Base-by-base conservation (phyloP, 352 stramenopile species). In the Pythium rhizo-oryzae region DNA sequence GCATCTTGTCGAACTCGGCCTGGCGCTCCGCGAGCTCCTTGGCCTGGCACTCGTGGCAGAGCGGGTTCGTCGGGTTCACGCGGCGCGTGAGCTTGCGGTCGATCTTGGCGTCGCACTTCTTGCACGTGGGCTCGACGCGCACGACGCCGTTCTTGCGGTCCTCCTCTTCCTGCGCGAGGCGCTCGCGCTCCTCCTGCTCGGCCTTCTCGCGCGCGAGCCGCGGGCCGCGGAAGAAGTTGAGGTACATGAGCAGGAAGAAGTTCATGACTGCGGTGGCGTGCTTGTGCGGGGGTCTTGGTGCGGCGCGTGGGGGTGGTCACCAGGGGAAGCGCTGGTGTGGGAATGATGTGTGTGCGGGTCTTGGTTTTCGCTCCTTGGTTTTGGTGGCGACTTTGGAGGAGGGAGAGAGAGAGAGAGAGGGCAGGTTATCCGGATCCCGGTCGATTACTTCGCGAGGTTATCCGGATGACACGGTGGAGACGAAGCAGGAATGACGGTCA, bases 241-340 rank as follows among this genome's bases (percentile, higher is more conserved):
- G 73, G 72, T 93, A 93, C 68, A 93, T 75, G 65, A 92, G 78
- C 33, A 93, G 71, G 43, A 93, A 67, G 63, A 80, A 88, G 77
- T 93, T 93, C 85, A 93, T 93, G 24, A 57, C 58, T 37, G 30
- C 28, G 41, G 1, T 1, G 21, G 13, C 28, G 28, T 33, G 28
- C 28, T 28, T 7, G 23, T 37, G n/a, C 35, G 18, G 33, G 0
- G n/a, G 12, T 16, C 37, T 37, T 35, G 35, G 35, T n/a, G 49
- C 11, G 24, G 6, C 23, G 11, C 8, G 12, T 3, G 11, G 2
- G n/a, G 46, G 8, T 58, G 52, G 52, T 58, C 52, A 58, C 52
- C 52, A 58, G 18, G 41, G 12, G 6, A 33, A 33, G 28, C 16
- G 28, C 18, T 53, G 56, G 43, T 37, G 28, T 35, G n/a, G 58